phyloP scores from a whole-genome alignment of 768 basidiomycete genomes.

The Lactarius evosmus region DNA sequence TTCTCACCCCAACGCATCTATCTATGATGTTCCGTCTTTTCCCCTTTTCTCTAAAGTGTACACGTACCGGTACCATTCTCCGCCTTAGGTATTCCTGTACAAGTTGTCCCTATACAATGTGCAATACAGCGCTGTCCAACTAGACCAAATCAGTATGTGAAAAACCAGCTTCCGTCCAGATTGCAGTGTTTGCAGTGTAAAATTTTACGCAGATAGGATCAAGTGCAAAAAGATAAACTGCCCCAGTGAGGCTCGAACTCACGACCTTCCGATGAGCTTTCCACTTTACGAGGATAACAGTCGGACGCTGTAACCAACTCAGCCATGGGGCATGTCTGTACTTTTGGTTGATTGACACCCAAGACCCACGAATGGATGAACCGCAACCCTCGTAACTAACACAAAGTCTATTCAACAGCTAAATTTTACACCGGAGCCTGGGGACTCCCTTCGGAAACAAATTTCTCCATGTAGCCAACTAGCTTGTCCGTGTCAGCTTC shows the following conservation, averaged over 20 bases:
- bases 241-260: constrained; percentile 68
- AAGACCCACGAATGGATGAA: background rate
- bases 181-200: background rate
- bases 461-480: constrained; percentile 58
- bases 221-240: constrained; percentile 34
- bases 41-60: constrained; percentile 17
- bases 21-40: constrained; percentile 19
- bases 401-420: background rate
- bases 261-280: constrained; percentile 56
- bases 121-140: constrained; percentile 21
- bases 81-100: constrained; percentile 22
- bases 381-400: background rate
- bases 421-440: constrained; percentile 1
- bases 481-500: constrained; percentile 66
- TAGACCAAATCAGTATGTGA: background rate
- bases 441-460: constrained; percentile 34
- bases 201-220: no score
- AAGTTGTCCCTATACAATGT: constrained; percentile 22
- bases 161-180: background rate
- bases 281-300: constrained; percentile 49
- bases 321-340: constrained; percentile 58
- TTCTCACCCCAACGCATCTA: constrained; percentile 21
- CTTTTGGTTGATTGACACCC: rapidly evolving
- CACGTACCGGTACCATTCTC: constrained; percentile 18
- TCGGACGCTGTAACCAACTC: constrained; percentile 79